Base-by-base conservation (phyloP, 345 rosid genomes). In the Brassica napus region DNA sequence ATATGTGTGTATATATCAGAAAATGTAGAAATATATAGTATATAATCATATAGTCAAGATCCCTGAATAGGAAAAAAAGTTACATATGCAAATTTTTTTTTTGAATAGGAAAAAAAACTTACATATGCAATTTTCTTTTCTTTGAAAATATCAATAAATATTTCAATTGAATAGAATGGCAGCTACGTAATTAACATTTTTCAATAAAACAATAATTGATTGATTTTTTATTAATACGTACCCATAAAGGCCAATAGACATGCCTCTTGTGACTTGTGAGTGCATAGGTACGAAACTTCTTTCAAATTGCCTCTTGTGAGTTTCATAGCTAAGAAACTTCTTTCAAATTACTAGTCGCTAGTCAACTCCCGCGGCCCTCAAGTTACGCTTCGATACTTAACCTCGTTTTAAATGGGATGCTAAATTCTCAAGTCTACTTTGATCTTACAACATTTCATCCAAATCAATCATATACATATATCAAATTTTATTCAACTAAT, bases 361-460 rank as follows among this genome's bases (percentile, higher is more conserved):
- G 72, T 69, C 72, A 68, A 68, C 26, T 61, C 14, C 59, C 31
- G 72, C 81, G 71, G 76, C 72, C 76, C 23, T 12, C 6, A 16
- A 62, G 5, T 69, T 2, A 52, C 57, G 18, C 12, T 35, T 12
- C 24, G 30, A 6, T 15, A 24, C 30, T 64, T 71, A 14, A n/a
- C 18, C 57, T 52, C 57, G 60, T 26, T 35, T 28, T 71, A 77
- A 26, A 77, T 55, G 55, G 11, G 65, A 57, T 77, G 59, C 47
- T 65, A 37, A 18, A 64, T 35, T 54, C 47, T 49, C 39, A 32
- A 61, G 0, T 61, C 68, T 69, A 68, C 10, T 24, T 68, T 31
- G 18, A 8, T 76, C 47, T 26, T 67, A 65, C 35, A 54, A 35
- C 14, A 35, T 10, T 39, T 65, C 47, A 63, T 31, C 42, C n/a